Percentiles rank a stretch among this genome's conserved stretches.
Conservation (phyloP, 2,329 filamentous ascomycete genomes). For the Pezicula radicicola region DNA sequence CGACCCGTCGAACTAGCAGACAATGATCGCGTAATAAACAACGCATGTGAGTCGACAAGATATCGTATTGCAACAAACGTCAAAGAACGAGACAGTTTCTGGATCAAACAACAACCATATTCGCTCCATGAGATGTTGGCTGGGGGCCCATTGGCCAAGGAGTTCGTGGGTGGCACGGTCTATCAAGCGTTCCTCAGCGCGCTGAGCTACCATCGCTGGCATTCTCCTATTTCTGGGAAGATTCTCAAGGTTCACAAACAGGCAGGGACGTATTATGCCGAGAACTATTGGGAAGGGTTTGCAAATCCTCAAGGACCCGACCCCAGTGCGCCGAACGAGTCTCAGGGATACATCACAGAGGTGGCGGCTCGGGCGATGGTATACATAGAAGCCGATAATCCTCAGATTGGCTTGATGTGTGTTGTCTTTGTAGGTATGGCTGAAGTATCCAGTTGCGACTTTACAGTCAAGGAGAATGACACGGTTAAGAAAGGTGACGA, state of each 20-base stretch:
- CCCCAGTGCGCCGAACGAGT: constrained; percentile 37
- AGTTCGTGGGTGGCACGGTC: constrained; percentile 62
- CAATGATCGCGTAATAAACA: constrained; percentile 52
- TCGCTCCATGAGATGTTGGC: constrained; percentile 62
- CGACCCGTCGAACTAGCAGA: constrained; percentile 56
- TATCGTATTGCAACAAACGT: constrained; percentile 50
- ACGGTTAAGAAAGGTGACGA: constrained; percentile 68
- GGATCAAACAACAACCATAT: constrained; percentile 68
- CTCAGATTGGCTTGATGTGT: constrained; percentile 63
- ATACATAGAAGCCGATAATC: constrained; percentile 68
- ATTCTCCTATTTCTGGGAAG: constrained; percentile 62
- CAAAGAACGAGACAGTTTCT: constrained; percentile 59
- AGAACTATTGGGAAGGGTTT: constrained; percentile 40
- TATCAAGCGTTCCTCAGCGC: constrained; percentile 70
- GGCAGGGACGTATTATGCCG: constrained; percentile 67
- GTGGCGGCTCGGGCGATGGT: constrained; percentile 69
- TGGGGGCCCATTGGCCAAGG: constrained; percentile 45
- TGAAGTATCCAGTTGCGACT: constrained; percentile 71
- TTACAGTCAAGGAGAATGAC: constrained; percentile 65
- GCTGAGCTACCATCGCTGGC: constrained; percentile 70
- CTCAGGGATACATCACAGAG: constrained; percentile 64
- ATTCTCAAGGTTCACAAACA: constrained; percentile 54
- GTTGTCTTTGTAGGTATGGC: constrained; percentile 74
- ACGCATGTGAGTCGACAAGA: constrained; percentile 62
- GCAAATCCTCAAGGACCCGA: constrained; percentile 23